A percentile compares a stretch with the other conserved stretches of the same genome.
Conservation (phyloP, 78 protist genomes). For the Speleostelium caveatum region DNA sequence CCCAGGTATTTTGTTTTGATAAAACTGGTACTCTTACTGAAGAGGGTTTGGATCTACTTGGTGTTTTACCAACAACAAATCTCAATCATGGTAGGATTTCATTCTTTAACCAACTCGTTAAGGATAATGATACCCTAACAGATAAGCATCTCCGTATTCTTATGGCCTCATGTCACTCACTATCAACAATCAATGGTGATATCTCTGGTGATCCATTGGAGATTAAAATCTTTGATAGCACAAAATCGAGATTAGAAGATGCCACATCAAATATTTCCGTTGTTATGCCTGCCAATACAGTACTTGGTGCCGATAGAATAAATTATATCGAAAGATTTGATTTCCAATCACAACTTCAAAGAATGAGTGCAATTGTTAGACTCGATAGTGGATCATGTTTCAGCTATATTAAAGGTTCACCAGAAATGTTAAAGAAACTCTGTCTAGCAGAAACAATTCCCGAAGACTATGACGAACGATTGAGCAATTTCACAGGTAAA, state of each 20-base stretch:
- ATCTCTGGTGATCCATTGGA: slow-evolving; percentile 93
- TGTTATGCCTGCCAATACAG: not conserved
- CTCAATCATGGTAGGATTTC: not conserved
- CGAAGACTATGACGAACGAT: slow-evolving; percentile 38
- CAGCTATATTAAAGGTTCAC: slow-evolving; percentile 90
- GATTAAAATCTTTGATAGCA: slow-evolving; percentile 85
- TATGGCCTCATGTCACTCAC: slow-evolving; percentile 89
- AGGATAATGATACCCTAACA: not conserved
- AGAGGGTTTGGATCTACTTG: slow-evolving; percentile 90
- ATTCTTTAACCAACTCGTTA: not conserved
- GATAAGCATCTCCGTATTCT: not conserved
- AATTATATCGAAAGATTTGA: slow-evolving; percentile 64
- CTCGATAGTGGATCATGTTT: not conserved
- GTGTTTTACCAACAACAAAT: slow-evolving; percentile 33
- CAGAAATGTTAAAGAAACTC: slow-evolving; percentile 86
- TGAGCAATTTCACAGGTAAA: slow-evolving; percentile 67
- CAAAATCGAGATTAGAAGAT: slow-evolving; percentile 62
- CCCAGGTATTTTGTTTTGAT: slow-evolving; percentile 88
- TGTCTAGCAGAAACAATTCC: slow-evolving; percentile 79
- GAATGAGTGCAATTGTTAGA: slow-evolving; percentile 87
- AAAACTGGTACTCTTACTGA: slow-evolving; percentile 97
- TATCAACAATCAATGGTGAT: slow-evolving; percentile 49
- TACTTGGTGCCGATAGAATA: too few species aligned
- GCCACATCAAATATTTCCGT: not conserved
- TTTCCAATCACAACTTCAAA: slow-evolving; percentile 84